Percentiles rank a stretch among this genome's conserved stretches.
Conservation (phyloP, 352 stramenopile genomes). For the Stephanocyclus meneghinianus region DNA sequence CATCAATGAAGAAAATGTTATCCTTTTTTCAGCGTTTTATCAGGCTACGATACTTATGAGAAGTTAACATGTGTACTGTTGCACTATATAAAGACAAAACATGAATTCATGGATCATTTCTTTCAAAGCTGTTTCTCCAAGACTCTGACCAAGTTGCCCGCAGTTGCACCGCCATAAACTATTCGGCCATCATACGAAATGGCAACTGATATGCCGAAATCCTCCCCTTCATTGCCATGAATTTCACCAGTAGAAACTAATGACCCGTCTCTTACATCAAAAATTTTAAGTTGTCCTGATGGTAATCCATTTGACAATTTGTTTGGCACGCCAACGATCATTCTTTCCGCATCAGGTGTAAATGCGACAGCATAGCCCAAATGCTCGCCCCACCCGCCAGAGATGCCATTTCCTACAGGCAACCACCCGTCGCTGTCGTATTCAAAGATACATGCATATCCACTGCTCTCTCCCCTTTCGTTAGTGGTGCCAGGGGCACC, state of each 20-base stretch:
- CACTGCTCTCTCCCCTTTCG: slow-evolving; percentile 47
- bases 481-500: slow-evolving; percentile 47
- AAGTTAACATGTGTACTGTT: neutral
- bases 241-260: slow-evolving; percentile 41
- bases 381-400: slow-evolving; percentile 45
- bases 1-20: no score
- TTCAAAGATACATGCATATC: slow-evolving; percentile 50
- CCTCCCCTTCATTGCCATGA: slow-evolving; percentile 38
- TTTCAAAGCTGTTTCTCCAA: slow-evolving; percentile 12
- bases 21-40: no score
- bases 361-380: slow-evolving; percentile 51
- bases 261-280: slow-evolving; percentile 25
- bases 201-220: slow-evolving; percentile 55
- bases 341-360: slow-evolving; percentile 36
- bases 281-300: slow-evolving; percentile 45
- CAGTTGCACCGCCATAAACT: slow-evolving; percentile 45
- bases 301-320: slow-evolving; percentile 45
- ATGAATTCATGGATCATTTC: neutral
- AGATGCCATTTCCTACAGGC: slow-evolving; percentile 36
- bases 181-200: slow-evolving; percentile 41
- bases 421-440: slow-evolving; percentile 37
- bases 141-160: slow-evolving; percentile 39
- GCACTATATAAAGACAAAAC: neutral
- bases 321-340: slow-evolving; percentile 54
- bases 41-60: no score